These are phyloP conservation scores for Eucalyptus decipiens DNA, from an alignment of 345 rosid species.

Conservation along the genomic window DNA sequence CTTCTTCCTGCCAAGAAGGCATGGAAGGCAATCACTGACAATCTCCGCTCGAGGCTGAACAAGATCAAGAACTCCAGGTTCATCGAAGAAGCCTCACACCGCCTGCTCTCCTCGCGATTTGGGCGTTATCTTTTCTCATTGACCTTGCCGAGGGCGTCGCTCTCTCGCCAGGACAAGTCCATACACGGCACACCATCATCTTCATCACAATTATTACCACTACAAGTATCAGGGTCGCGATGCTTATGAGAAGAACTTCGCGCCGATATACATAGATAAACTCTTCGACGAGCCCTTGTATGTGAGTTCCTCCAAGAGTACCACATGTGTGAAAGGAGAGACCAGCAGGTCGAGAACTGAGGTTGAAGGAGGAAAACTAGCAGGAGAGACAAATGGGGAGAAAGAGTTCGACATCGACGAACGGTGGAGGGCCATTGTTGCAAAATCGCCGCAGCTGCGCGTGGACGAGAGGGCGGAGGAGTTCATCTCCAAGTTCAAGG, in stretches of 20 bases:
- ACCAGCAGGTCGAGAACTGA: background rate
- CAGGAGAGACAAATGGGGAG: background rate
- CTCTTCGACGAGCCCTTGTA: slow-evolving; percentile 2
- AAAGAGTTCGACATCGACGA: slow-evolving; percentile 37
- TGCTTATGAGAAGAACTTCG: slow-evolving; percentile 2
- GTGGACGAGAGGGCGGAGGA: slow-evolving; percentile 88
- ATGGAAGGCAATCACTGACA: slow-evolving; percentile 35
- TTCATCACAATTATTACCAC: background rate
- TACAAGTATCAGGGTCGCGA: slow-evolving; percentile 9
- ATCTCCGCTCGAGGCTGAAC: slow-evolving; percentile 34
- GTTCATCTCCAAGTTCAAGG: slow-evolving; percentile 51
- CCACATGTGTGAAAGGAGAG: slow-evolving; percentile 1
- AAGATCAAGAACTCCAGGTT: slow-evolving; percentile 18
- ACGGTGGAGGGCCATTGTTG: slow-evolving; percentile 70
- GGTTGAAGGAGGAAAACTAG: background rate
- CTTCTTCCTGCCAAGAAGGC: slow-evolving; percentile 53
- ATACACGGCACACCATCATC: background rate
- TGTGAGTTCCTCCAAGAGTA: background rate
- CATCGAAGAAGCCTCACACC: slow-evolving; percentile 23
- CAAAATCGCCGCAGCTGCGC: slow-evolving; percentile 64
- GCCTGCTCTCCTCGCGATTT: slow-evolving; percentile 31
- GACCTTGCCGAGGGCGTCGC: slow-evolving; percentile 29
- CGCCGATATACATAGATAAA: slow-evolving; percentile 30
- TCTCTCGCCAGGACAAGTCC: slow-evolving; percentile 5
- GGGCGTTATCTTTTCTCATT: slow-evolving; percentile 11